A percentile compares a stretch with the other conserved stretches of the same genome.
These are phyloP conservation scores for Phlebiopsis gigantea DNA, from an alignment of 768 basidiomycete species.

Conservation along the genomic window DNA sequence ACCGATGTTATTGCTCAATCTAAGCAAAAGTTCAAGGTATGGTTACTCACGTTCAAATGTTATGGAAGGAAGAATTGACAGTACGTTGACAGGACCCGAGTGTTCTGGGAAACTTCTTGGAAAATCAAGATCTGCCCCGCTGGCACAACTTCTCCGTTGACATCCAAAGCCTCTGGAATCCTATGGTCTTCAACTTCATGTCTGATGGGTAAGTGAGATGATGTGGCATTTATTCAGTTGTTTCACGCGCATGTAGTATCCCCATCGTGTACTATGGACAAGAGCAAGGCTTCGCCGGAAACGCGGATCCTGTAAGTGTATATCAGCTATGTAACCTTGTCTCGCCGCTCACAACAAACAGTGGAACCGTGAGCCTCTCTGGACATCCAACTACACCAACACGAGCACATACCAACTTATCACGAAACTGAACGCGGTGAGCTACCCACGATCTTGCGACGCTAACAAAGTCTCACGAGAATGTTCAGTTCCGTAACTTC, in stretches of 20 bases:
- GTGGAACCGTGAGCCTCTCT: slow-evolving; percentile 74
- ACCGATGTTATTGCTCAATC: slow-evolving; percentile 47
- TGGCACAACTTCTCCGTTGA: slow-evolving; percentile 73
- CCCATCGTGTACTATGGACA: slow-evolving; percentile 82
- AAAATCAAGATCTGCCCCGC: slow-evolving; percentile 73
- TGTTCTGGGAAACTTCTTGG: slow-evolving; percentile 69
- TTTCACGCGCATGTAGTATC: slow-evolving; percentile 34
- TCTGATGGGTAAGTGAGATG: slow-evolving; percentile 47
- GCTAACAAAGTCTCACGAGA: not conserved
- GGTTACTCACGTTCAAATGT: not conserved
- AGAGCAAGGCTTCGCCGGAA: slow-evolving; percentile 66
- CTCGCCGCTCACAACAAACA: slow-evolving; percentile 20
- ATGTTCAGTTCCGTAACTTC: slow-evolving; percentile 54
- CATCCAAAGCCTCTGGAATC: slow-evolving; percentile 68
- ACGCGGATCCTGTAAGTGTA: slow-evolving; percentile 54
- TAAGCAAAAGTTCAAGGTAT: slow-evolving; percentile 45
- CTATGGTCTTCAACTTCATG: slow-evolving; percentile 72
- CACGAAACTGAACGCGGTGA: slow-evolving; percentile 53
- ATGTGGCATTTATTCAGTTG: not conserved
- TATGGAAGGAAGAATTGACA: not conserved
- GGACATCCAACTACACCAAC: slow-evolving; percentile 61
- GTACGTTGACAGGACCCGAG: slow-evolving; percentile 25
- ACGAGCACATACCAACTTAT: slow-evolving; percentile 56
- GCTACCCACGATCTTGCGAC: not conserved
- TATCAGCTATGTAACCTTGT: slow-evolving; percentile 5